phyloP scores from a whole-genome alignment of 1,284 basidiomycete species.

The Cutaneotrichosporon sp. region DNA sequence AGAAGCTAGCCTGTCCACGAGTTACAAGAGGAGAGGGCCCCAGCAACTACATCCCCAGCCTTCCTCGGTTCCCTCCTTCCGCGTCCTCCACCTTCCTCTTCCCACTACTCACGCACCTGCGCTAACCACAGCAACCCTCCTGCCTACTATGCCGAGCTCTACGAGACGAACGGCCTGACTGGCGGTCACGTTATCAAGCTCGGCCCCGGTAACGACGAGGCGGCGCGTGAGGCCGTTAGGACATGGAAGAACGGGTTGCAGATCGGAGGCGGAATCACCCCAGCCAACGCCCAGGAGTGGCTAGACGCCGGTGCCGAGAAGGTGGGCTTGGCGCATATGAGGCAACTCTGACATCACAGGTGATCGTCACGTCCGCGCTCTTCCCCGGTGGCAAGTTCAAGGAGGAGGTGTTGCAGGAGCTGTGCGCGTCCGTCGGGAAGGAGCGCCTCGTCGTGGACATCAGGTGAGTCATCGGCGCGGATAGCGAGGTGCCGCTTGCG shows the following conservation, averaged over 20 bases:
- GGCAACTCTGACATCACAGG: constrained; percentile 56
- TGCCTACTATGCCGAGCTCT: constrained; percentile 77
- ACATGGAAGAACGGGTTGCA: constrained; percentile 88
- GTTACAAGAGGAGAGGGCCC: background rate
- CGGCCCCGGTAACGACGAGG: constrained; percentile 80
- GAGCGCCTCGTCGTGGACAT: constrained; percentile 94
- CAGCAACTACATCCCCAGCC: background rate
- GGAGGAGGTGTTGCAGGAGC: constrained; percentile 65
- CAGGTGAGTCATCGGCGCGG: constrained; percentile 60
- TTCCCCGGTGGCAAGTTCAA: constrained; percentile 84
- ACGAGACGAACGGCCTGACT: constrained; percentile 66
- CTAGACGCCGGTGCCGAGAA: constrained; percentile 87
- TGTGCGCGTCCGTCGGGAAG: constrained; percentile 73
- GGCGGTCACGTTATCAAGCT: constrained; percentile 98
- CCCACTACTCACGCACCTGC: background rate
- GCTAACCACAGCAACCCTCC: constrained; percentile 67
- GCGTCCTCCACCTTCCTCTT: background rate
- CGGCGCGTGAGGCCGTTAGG: constrained; percentile 75
- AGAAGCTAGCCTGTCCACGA: no score
- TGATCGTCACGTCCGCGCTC: constrained; percentile 95
- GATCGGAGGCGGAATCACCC: constrained; percentile 89
- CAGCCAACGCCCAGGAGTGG: constrained; percentile 80
- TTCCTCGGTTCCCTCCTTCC: background rate
- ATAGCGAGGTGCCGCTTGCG: background rate
- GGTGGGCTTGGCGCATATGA: constrained; percentile 56